phyloP scores from a whole-genome alignment of 768 basidiomycete species.

The Chiua virens region DNA sequence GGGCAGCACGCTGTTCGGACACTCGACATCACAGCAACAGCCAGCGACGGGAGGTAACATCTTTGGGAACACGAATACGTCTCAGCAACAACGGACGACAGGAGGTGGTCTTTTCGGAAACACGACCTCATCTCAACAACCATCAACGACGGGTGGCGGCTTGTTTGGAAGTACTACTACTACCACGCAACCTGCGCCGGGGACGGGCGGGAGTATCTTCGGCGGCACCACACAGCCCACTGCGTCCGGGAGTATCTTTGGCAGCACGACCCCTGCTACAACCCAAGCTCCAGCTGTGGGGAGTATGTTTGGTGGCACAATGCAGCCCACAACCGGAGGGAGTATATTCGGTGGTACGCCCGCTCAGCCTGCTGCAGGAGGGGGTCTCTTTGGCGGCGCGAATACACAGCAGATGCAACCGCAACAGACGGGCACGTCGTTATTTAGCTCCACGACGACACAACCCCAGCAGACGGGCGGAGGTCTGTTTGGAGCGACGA shows the following conservation, averaged over 20 bases:
- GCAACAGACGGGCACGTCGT: conserved; percentile 12
- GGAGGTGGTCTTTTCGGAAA: conserved; percentile 20
- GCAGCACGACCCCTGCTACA: not conserved
- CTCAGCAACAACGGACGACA: conserved; percentile 25
- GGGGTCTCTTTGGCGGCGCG: conserved; percentile 25
- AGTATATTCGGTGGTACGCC: conserved; percentile 20
- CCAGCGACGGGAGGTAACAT: conserved; percentile 20
- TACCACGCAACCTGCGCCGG: conserved; percentile 10
- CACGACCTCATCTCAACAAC: conserved; percentile 13
- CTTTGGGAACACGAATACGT: conserved; percentile 24
- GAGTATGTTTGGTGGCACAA: conserved; percentile 18
- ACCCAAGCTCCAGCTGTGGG: conserved; percentile 16
- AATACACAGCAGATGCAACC: conserved; percentile 16
- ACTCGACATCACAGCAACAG: conserved; percentile 23
- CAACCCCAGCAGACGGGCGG: conserved; percentile 23
- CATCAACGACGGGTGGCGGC: conserved; percentile 9
- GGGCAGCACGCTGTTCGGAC: conserved; percentile 22
- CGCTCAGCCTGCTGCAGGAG: conserved; percentile 20
- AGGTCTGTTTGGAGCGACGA: conserved; percentile 13
- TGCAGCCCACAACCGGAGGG: conserved; percentile 21
- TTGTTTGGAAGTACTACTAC: conserved; percentile 14
- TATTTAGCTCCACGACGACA: conserved; percentile 21
- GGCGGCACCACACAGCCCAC: conserved; percentile 14
- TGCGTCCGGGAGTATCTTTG: conserved; percentile 13
- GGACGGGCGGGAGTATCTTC: conserved; percentile 8